phyloP scores from a whole-genome alignment of 768 basidiomycete species.

The Hortiboletus campestris region DNA sequence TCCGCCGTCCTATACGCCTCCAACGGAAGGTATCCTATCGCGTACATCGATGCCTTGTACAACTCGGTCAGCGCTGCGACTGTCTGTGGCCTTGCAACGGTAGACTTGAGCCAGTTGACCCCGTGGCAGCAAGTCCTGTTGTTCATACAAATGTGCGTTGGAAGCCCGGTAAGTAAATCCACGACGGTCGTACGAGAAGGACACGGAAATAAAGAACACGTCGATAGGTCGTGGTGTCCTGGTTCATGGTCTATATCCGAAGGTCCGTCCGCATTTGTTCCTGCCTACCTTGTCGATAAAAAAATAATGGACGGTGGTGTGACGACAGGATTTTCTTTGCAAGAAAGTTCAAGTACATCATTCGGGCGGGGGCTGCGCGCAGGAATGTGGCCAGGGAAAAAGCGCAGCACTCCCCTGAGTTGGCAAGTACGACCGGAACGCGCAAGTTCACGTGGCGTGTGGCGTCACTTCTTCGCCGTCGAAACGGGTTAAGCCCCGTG shows the following conservation, averaged over 20 bases:
- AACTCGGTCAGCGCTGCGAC: slow-evolving; percentile 76
- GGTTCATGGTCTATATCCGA: slow-evolving; percentile 79
- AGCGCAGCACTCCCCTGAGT: slow-evolving; percentile 19
- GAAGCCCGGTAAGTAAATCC: slow-evolving; percentile 58
- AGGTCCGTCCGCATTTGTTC: slow-evolving; percentile 41
- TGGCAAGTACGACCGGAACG: slow-evolving; percentile 15
- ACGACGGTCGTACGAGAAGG: too few relatives aligned
- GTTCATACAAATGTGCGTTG: slow-evolving; percentile 77
- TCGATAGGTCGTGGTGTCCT: slow-evolving; percentile 69
- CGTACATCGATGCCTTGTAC: slow-evolving; percentile 78
- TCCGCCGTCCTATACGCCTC: slow-evolving; percentile 80
- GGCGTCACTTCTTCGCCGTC: slow-evolving; percentile 33
- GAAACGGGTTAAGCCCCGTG: slow-evolving; percentile 27
- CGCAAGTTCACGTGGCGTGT: slow-evolving; percentile 29
- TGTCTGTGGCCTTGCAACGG: slow-evolving; percentile 71
- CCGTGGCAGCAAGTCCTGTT: slow-evolving; percentile 67
- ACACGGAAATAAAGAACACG: background rate
- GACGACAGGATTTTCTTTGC: slow-evolving; percentile 63
- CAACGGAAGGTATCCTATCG: slow-evolving; percentile 69
- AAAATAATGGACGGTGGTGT: background rate
- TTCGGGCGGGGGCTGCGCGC: slow-evolving; percentile 43
- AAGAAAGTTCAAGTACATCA: slow-evolving; percentile 59
- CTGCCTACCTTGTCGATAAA: background rate
- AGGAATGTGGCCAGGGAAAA: slow-evolving; percentile 23
- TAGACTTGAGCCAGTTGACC: slow-evolving; percentile 68